These are phyloP conservation scores for Yarrowia keelungensis DNA, from an alignment of 805 yeast genomes.

Conservation along the genomic window DNA sequence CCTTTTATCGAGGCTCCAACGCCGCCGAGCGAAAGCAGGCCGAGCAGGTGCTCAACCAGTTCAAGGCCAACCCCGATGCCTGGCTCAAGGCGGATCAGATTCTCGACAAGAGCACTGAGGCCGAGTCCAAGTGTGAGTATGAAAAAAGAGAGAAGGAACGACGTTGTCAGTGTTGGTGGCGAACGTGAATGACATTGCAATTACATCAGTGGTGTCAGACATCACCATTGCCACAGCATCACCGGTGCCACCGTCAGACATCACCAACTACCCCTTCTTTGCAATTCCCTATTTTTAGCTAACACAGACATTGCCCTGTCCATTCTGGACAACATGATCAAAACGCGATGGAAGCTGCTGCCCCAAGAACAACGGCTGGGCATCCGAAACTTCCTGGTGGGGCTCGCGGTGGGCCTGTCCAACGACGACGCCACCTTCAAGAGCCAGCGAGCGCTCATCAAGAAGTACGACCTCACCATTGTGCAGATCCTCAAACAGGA, in stretches of 20 bases:
- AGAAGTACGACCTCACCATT: constrained; percentile 90
- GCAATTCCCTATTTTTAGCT: no score
- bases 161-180: neutral
- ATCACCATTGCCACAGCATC: neutral
- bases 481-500: constrained; percentile 96
- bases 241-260: no score
- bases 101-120: constrained; percentile 73
- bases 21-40: constrained; percentile 56
- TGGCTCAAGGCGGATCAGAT: constrained; percentile 95
- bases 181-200: neutral
- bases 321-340: constrained; percentile 86
- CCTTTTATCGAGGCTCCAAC: constrained; percentile 83
- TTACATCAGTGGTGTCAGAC: no score
- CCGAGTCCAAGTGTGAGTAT: constrained; percentile 70
- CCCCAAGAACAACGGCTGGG: constrained; percentile 91
- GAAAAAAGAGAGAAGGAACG: neutral
- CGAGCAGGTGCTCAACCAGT: constrained; percentile 54
- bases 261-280: no score
- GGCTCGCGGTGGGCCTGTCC: constrained; percentile 91
- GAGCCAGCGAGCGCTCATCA: constrained; percentile 79
- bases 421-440: constrained; percentile 77
- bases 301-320: constrained; percentile 73
- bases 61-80: constrained; percentile 93
- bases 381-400: constrained; percentile 89
- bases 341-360: constrained; percentile 90